These are phyloP conservation scores for Rosa rugosa DNA, from an alignment of 306 rosid species.

Conservation along the genomic window DNA sequence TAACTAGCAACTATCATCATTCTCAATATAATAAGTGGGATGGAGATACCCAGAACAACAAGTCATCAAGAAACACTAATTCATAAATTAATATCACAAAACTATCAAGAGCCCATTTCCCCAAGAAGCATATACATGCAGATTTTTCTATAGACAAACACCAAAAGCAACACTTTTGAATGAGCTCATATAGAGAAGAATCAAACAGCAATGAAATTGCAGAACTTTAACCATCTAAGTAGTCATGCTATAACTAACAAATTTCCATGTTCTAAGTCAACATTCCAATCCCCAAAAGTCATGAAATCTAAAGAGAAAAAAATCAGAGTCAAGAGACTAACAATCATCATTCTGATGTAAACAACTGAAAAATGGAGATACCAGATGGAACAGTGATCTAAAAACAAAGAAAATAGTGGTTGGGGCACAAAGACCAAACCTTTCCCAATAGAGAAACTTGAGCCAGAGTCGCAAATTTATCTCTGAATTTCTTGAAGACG, in stretches of 20 bases:
- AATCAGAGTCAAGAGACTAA: neutral
- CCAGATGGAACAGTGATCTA: neutral
- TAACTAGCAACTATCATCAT: neutral
- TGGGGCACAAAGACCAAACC: constrained; percentile 3
- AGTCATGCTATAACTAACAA: too few relatives aligned
- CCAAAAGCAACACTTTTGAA: neutral
- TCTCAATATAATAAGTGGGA: neutral
- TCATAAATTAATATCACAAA: neutral
- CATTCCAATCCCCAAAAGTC: neutral
- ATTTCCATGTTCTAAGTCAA: neutral
- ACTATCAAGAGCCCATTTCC: neutral
- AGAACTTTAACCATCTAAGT: neutral
- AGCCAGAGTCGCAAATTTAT: neutral
- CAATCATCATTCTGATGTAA: neutral
- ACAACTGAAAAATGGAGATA: neutral
- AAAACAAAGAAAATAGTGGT: neutral
- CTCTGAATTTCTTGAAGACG: neutral
- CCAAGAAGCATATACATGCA: neutral
- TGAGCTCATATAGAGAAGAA: neutral
- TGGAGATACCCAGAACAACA: constrained; percentile 5
- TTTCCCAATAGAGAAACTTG: neutral
- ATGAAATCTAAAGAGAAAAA: neutral
- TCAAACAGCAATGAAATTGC: neutral
- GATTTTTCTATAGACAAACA: neutral
- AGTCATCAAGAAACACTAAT: neutral